Evolutionary conservation across 495 filamentous ascomycete genomes (phyloP).

Genomic region (Penicillium robsamsonii): DNA sequence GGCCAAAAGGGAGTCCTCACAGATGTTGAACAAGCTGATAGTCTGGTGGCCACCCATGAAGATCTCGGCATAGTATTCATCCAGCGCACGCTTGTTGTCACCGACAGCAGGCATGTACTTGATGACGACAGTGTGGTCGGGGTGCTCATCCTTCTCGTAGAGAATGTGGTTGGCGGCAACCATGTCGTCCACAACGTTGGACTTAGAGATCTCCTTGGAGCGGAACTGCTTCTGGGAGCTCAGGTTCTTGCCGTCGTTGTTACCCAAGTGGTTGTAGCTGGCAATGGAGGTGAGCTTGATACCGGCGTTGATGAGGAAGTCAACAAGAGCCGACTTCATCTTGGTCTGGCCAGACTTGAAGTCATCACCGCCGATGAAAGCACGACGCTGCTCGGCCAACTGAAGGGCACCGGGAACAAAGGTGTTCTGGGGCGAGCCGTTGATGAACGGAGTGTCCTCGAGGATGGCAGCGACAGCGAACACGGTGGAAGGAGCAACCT

Average conservation of each 20-base stretch:
- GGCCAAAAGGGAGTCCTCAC: slow-evolving; percentile 97
- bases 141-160: slow-evolving; percentile 84
- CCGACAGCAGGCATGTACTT: slow-evolving; percentile 99
- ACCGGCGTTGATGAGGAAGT: slow-evolving; percentile 97
- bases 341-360: slow-evolving; percentile 99
- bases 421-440: slow-evolving; percentile 98
- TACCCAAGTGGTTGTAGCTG: slow-evolving; percentile 98
- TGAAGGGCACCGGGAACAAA: slow-evolving; percentile 92
- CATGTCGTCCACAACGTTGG: slow-evolving; percentile 99
- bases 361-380: slow-evolving; percentile 97
- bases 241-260: slow-evolving; percentile 98
- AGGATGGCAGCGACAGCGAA: slow-evolving; percentile 94
- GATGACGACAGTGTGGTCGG: slow-evolving; percentile 87
- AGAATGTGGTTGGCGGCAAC: slow-evolving; percentile 90
- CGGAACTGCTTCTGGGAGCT: slow-evolving; percentile 97
- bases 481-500: slow-evolving; percentile 90
- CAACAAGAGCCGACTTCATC: slow-evolving; percentile 99
- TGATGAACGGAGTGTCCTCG: slow-evolving; percentile 93
- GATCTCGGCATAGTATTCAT: slow-evolving; percentile 99
- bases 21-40: slow-evolving; percentile 97
- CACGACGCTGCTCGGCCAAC: slow-evolving; percentile 79
- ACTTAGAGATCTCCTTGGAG: slow-evolving; percentile 99
- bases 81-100: slow-evolving; percentile 97
- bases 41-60: slow-evolving; percentile 99
- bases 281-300: slow-evolving; percentile 99